A percentile compares a stretch with the other conserved stretches of the same genome.
These are phyloP conservation scores for Calonectria honghensis DNA, from an alignment of 2,329 filamentous ascomycete species.

Conservation along the genomic window DNA sequence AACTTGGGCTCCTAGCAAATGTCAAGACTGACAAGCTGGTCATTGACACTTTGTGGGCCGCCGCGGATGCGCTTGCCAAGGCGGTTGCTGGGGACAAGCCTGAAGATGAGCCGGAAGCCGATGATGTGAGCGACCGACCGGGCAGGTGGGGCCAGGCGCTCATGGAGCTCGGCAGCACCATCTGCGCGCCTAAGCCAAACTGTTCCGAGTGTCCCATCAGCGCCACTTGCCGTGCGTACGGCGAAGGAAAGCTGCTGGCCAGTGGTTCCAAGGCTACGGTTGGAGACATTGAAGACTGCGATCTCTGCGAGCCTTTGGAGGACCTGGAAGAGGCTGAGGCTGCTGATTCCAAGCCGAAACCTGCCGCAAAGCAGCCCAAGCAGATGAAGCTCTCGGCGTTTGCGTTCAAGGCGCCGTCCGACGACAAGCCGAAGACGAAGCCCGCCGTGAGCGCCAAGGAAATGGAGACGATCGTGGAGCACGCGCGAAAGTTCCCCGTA, in stretches of 20 bases:
- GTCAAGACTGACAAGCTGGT: slow-evolving; percentile 73
- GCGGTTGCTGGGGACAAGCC: slow-evolving; percentile 66
- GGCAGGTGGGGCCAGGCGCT: slow-evolving; percentile 79
- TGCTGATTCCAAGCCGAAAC: slow-evolving; percentile 29
- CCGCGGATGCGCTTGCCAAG: slow-evolving; percentile 73
- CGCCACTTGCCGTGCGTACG: slow-evolving; percentile 70
- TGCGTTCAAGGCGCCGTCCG: slow-evolving; percentile 53
- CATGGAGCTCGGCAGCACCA: slow-evolving; percentile 79
- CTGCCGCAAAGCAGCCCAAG: slow-evolving; percentile 48
- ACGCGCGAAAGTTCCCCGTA: slow-evolving; percentile 71
- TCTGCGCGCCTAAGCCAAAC: slow-evolving; percentile 76
- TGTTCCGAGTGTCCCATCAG: slow-evolving; percentile 72
- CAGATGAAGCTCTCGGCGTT: slow-evolving; percentile 62
- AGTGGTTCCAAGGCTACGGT: slow-evolving; percentile 44
- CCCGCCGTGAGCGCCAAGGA: slow-evolving; percentile 43
- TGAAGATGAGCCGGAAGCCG: slow-evolving; percentile 41
- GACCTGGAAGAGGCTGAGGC: slow-evolving; percentile 55
- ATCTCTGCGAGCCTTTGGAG: slow-evolving; percentile 68
- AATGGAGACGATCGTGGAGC: slow-evolving; percentile 62
- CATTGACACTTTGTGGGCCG: slow-evolving; percentile 74
- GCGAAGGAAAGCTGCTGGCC: slow-evolving; percentile 65
- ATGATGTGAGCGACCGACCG: slow-evolving; percentile 68
- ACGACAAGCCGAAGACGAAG: slow-evolving; percentile 42
- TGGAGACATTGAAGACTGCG: slow-evolving; percentile 72
- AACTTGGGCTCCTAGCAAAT: slow-evolving; percentile 74